A percentile compares a stretch with the other conserved stretches of the same genome.
Evolutionary conservation across 352 stramenopile genomes (phyloP).

Genomic region (Phytophthora lateralis): DNA sequence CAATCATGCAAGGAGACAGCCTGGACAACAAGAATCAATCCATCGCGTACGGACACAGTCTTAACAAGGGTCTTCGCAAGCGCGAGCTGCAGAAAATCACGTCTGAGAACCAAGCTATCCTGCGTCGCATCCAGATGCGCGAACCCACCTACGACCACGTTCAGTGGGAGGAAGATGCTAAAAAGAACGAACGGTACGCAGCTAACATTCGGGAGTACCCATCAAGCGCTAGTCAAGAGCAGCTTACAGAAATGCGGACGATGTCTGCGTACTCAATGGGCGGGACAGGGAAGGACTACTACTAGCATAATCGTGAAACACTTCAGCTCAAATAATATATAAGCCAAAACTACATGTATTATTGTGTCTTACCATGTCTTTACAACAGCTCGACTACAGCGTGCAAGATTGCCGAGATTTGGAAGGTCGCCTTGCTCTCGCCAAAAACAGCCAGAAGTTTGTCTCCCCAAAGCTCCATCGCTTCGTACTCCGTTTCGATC

Average conservation of each 20-base stretch:
- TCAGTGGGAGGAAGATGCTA: slow-evolving; percentile 90
- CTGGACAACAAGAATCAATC: slow-evolving; percentile 89
- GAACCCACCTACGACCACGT: slow-evolving; percentile 91
- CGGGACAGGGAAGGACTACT: slow-evolving; percentile 47
- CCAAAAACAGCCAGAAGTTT: slow-evolving; percentile 69
- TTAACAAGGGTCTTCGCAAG: slow-evolving; percentile 86
- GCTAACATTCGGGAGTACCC: slow-evolving; percentile 91
- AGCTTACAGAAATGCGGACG: slow-evolving; percentile 49
- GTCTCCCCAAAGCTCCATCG: slow-evolving; percentile 62
- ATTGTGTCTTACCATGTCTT: background rate
- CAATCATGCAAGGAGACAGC: slow-evolving; percentile 93
- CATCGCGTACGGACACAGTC: slow-evolving; percentile 73
- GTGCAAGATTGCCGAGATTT: slow-evolving; percentile 56
- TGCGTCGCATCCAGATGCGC: slow-evolving; percentile 89
- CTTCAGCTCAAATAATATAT: slow-evolving; percentile 21
- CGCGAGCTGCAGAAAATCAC: slow-evolving; percentile 89
- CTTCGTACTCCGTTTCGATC: slow-evolving; percentile 69
- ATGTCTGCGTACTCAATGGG: slow-evolving; percentile 66
- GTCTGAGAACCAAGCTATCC: slow-evolving; percentile 85
- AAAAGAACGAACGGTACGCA: slow-evolving; percentile 84
- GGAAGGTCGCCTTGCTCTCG: slow-evolving; percentile 69
- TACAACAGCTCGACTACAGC: slow-evolving; percentile 45
- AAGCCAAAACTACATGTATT: slow-evolving; percentile 15
- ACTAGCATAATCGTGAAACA: slow-evolving; percentile 18
- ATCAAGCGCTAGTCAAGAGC: slow-evolving; percentile 43